Conservation (phyloP, 2,329 filamentous ascomycete species). For the Colletotrichum tamarilloi region DNA sequence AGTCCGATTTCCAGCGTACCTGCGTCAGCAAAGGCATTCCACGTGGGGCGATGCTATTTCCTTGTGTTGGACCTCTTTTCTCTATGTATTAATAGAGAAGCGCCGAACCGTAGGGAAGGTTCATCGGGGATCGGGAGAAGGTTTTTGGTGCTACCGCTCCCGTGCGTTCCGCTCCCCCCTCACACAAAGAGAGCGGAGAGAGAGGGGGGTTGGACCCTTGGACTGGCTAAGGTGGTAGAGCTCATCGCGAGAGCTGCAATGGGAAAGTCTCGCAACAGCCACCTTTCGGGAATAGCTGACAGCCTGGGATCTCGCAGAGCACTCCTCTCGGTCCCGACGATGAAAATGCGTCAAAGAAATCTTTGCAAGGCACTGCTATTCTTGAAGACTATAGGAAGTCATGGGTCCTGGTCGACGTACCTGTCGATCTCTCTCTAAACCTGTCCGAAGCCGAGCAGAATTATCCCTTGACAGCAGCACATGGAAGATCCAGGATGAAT, state of each 20-base stretch:
- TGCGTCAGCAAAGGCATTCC: conserved; percentile 23
- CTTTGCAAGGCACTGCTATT: background rate
- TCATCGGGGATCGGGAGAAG: conserved; percentile 16
- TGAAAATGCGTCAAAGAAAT: background rate
- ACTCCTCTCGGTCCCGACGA: background rate
- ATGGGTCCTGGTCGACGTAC: conserved; percentile 16
- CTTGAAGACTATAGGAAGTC: background rate
- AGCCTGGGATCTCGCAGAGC: background rate
- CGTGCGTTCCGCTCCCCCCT: conserved; percentile 36
- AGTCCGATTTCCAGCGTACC: conserved; percentile 19
- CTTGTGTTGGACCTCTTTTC: background rate
- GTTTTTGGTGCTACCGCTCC: conserved; percentile 29
- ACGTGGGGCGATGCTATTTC: conserved; percentile 19
- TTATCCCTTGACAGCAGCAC: conserved; percentile 9
- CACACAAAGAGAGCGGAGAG: background rate
- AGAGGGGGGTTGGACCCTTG: conserved; percentile 29
- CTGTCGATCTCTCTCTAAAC: conserved; percentile 30
- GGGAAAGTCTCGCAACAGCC: conserved; percentile 10
- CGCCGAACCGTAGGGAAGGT: background rate
- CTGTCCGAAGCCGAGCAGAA: conserved; percentile 20
- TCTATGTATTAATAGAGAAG: background rate
- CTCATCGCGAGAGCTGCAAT: conserved; percentile 4
- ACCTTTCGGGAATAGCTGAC: background rate
- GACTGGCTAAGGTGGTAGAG: background rate
- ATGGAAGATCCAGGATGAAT: conserved; percentile 19